Evolutionary conservation across 179 eudicot genomes (phyloP).

Genomic region (Silene coronaria): DNA sequence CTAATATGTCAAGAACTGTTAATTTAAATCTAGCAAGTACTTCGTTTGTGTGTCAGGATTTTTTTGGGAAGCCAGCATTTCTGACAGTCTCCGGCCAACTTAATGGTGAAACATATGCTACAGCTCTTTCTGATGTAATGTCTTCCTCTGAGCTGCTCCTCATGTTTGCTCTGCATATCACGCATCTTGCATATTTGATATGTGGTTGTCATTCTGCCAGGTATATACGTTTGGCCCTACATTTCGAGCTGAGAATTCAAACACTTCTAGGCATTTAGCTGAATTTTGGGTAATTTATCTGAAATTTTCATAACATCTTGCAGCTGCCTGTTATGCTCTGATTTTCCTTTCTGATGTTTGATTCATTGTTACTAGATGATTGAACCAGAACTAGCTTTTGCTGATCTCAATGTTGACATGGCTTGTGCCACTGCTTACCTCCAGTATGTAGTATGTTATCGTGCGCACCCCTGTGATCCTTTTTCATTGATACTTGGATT

Average conservation of each 20-base stretch:
- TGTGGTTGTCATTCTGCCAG: conserved; percentile 36
- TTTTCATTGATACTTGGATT: conserved; percentile 10
- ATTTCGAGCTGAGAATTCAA: conserved; percentile 92
- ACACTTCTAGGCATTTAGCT: conserved; percentile 90
- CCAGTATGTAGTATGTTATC: conserved; percentile 99
- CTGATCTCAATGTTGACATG: conserved; percentile 95
- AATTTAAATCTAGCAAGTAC: conserved; percentile 1
- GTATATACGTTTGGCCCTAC: conserved; percentile 98
- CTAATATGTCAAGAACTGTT: neutral
- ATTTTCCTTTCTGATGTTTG: conserved; percentile 9
- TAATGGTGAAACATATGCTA: conserved; percentile 96
- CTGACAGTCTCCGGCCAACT: conserved; percentile 97
- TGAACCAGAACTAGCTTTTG: conserved; percentile 97
- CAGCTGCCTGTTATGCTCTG: neutral
- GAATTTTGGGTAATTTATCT: conserved; percentile 75
- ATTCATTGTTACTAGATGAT: conserved; percentile 55
- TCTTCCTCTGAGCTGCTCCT: conserved; percentile 16
- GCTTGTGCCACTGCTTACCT: conserved; percentile 98
- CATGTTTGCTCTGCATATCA: conserved; percentile 10
- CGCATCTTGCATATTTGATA: neutral
- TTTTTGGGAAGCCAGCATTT: conserved; percentile 93
- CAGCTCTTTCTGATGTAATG: conserved; percentile 92
- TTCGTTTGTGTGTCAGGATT: conserved; percentile 56
- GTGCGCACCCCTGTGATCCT: conserved; percentile 35
- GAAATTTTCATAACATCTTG: neutral